Base-by-base conservation (phyloP, 2,329 filamentous ascomycete species). In the Colletotrichum neosansevieriae region DNA sequence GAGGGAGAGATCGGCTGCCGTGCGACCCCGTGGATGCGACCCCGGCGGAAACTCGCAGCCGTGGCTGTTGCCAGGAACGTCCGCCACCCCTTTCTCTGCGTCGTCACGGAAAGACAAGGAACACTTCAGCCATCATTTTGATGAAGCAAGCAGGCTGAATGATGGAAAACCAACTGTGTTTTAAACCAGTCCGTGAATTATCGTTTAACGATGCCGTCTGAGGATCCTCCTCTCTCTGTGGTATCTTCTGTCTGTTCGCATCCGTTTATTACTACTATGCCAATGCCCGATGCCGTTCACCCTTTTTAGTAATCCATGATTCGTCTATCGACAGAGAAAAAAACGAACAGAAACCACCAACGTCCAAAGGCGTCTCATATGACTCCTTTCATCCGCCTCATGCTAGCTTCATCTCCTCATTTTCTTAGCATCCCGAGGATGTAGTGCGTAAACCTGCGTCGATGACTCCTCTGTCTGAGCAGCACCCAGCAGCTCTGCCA, bases 401-500 rank as follows among this genome's bases (percentile, higher is more conserved):
- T 3, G n/a, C 24, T 50, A 3, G n/a, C 34, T 3, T 29, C 17
- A 60, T 17, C 47, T 42, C 12, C 59, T 58, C 58, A 54, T 56
- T 24, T 72, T 71, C 62, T 67, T 71, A 7, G 54, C 67, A 38
- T 57, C 49, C 53, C 47, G 50, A 13, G 44, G 67, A 42, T 36
- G 67, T 36, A 54, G 34, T 32, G 58, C 34, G 54, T 67, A 57
- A 2, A 49, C 62, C 44, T 73, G 72, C 19, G 54, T 70, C 15
- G 61, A 6, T 15, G 73, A n/a, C 6, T 69, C 74, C 69, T 80
- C 76, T 19, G 76, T 76, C 21, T 75, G 74, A 1, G 76, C 76
- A 9, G 72, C 71, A 56, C 74, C 74, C 7, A 83, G 70, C 36
- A 82, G 72, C 19, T 80, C 78, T 63, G 74, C 71, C 6, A 84